Evolutionary conservation across 129 eudicot genomes (phyloP).

Genomic region (Dittrichia graveolens): DNA sequence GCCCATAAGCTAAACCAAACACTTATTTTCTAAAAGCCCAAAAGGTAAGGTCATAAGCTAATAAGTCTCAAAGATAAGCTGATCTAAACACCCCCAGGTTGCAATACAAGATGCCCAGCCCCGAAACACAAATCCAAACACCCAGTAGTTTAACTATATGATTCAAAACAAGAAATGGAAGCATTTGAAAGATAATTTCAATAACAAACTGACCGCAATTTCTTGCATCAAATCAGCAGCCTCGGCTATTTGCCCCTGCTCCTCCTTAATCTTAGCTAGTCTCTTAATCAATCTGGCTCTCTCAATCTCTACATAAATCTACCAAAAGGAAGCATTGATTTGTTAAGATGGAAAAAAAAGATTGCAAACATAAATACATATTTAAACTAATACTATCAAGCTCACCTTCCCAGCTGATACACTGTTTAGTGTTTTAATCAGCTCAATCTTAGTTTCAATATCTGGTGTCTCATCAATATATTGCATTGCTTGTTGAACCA

Average conservation of each 20-base stretch:
- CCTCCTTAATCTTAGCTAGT: slow-evolving; percentile 85
- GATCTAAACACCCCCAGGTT: too few relatives aligned
- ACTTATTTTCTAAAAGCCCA: too few relatives aligned
- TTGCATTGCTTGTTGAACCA: slow-evolving; percentile 97
- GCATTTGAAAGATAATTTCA: neutral
- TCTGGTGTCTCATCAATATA: slow-evolving; percentile 88
- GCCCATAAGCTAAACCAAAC: too few relatives aligned
- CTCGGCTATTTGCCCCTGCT: slow-evolving; percentile 77
- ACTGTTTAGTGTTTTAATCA: slow-evolving; percentile 86
- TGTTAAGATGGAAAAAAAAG: neutral
- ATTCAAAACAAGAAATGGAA: neutral
- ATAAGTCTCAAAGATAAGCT: neutral
- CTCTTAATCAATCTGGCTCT: slow-evolving; percentile 79
- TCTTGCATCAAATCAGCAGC: slow-evolving; percentile 97
- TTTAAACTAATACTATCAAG: neutral
- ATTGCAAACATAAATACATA: neutral
- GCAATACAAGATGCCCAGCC: too few relatives aligned
- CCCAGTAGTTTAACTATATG: neutral
- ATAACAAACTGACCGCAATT: slow-evolving; percentile 65
- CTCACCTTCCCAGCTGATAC: slow-evolving; percentile 92
- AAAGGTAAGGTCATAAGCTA: neutral
- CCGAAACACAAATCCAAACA: neutral
- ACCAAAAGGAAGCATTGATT: slow-evolving; percentile 10
- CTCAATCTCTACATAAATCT: slow-evolving; percentile 88
- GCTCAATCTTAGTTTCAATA: slow-evolving; percentile 77